A percentile compares a stretch with the other conserved stretches of the same genome.
These are phyloP conservation scores for Chamaenerion angustifolium DNA, from an alignment of 345 rosid genomes.

Conservation along the genomic window DNA sequence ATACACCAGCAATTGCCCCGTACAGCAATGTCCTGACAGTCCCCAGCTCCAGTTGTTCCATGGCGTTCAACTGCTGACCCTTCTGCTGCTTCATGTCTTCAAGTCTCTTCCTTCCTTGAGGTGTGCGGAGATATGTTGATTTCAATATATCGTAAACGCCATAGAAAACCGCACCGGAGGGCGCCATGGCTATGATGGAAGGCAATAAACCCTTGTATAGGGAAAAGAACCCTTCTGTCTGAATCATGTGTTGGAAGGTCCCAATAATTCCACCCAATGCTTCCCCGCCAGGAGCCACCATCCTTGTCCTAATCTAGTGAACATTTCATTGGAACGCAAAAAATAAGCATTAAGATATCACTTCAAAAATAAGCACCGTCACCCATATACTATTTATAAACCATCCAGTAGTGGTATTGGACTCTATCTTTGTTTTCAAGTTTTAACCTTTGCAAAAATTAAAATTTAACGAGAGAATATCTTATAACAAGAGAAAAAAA, in stretches of 20 bases:
- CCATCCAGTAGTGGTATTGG: too few species aligned
- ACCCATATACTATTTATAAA: too few species aligned
- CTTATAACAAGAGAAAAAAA: too few species aligned
- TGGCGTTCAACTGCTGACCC: slow-evolving; percentile 51
- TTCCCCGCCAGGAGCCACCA: slow-evolving; percentile 95
- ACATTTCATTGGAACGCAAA: neutral
- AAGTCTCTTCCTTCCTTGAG: slow-evolving; percentile 58
- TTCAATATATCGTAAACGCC: slow-evolving; percentile 82
- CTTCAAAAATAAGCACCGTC: too few species aligned
- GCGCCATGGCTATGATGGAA: slow-evolving; percentile 73
- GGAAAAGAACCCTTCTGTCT: slow-evolving; percentile 70
- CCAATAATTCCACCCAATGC: slow-evolving; percentile 71
- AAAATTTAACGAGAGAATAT: too few species aligned
- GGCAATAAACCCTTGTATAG: slow-evolving; percentile 84
- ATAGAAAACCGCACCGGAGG: slow-evolving; percentile 85
- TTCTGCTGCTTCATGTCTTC: slow-evolving; percentile 11
- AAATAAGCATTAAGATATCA: too few species aligned
- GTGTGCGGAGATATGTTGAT: slow-evolving; percentile 67
- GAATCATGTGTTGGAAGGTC: slow-evolving; percentile 66
- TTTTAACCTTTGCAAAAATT: too few species aligned
- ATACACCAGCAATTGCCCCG: slow-evolving; percentile 81
- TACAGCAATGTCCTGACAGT: slow-evolving; percentile 63
- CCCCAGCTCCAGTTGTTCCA: slow-evolving; percentile 73
- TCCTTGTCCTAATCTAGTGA: slow-evolving; percentile 56
- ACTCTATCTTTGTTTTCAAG: too few species aligned